Base-by-base conservation (phyloP, 169 alveolate genomes). In the Babesia bigemina region DNA sequence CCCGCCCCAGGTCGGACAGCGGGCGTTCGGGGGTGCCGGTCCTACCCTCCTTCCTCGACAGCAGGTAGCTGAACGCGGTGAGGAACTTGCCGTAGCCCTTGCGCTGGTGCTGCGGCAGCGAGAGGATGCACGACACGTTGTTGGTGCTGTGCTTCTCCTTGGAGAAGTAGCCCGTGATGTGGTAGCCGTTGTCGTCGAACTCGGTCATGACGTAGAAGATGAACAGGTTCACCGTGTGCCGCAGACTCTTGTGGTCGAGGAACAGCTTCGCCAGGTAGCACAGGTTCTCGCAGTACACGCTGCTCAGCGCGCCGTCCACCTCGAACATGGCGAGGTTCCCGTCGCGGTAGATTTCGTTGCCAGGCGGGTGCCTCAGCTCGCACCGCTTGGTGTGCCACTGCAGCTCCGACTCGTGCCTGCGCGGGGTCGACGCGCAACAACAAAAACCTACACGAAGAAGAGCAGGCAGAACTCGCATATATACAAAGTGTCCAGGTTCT, bases 11-110 rank as follows among this genome's bases (percentile, higher is more conserved):
- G 88, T 98, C 99, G 0, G 98, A 93, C 10, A 98, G 79, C 1
- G 99, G 99, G 66, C 98, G 89, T 90, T 98, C 99, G 7, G 99
- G 99, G 3, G 99, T 94, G 13, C 99, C 99, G 13, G 94, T 87
- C 52, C 93, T 93, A 57, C 93, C 92, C 86, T 98, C 99, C 57
- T 87, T 93, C 57, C 88, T 85, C 6, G 98, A 93, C n/a, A 98
- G 91, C 52, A 95, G 94, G 86, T 98, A 94, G 36, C 96, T 92
- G 58, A 94, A 91, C 33, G 91, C 92, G 36, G 93, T 94, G 33
- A 94, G 75, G 65, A 92, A 93, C 62, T 94, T 94, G 28, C 98
- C 98, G 71, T 94, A 94, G 6, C 98, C 98, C 60, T 94, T 94
- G 28, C 96, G 84, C 79, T 94, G 98, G 70, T 94, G 96, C 84